These are phyloP conservation scores for Dichomitus squalens DNA, from an alignment of 1,284 basidiomycete species.

Conservation along the genomic window DNA sequence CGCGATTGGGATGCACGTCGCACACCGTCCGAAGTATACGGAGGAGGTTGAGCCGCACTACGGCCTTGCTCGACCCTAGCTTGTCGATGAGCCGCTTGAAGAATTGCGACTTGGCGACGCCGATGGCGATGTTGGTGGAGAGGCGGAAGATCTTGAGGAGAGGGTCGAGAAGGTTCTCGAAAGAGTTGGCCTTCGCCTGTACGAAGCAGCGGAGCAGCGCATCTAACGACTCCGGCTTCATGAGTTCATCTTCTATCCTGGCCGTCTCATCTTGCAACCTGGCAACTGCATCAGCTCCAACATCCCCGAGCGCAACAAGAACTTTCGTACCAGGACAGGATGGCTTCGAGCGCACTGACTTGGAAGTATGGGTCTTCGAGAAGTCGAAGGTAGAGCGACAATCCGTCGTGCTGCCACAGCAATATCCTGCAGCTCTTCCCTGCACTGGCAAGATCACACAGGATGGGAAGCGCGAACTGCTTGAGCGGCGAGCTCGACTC, in stretches of 20 bases:
- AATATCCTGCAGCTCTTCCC: constrained; percentile 88
- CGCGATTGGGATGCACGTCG: constrained; percentile 87
- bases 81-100: constrained; percentile 88
- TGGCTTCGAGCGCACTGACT: constrained; percentile 89
- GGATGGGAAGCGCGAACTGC: constrained; percentile 94
- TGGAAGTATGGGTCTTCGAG: constrained; percentile 96
- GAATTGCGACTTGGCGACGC: constrained; percentile 81
- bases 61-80: constrained; percentile 80
- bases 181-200: constrained; percentile 87
- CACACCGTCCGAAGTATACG: constrained; percentile 85
- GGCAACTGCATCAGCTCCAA: constrained; percentile 3
- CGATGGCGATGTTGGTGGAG: constrained; percentile 74
- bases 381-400: constrained; percentile 82
- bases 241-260: constrained; percentile 87
- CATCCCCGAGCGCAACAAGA: background rate
- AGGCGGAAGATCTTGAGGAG: constrained; percentile 88
- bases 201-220: constrained; percentile 84
- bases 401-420: constrained; percentile 87
- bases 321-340: constrained; percentile 80
- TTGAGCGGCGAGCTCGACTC: constrained; percentile 88
- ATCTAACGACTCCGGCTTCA: constrained; percentile 71
- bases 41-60: constrained; percentile 89
- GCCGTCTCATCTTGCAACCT: constrained; percentile 96
- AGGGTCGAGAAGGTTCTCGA: constrained; percentile 93
- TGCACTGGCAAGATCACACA: constrained; percentile 93